Conservation (phyloP, 2,329 filamentous ascomycete species). For the Alternaria sp. region DNA sequence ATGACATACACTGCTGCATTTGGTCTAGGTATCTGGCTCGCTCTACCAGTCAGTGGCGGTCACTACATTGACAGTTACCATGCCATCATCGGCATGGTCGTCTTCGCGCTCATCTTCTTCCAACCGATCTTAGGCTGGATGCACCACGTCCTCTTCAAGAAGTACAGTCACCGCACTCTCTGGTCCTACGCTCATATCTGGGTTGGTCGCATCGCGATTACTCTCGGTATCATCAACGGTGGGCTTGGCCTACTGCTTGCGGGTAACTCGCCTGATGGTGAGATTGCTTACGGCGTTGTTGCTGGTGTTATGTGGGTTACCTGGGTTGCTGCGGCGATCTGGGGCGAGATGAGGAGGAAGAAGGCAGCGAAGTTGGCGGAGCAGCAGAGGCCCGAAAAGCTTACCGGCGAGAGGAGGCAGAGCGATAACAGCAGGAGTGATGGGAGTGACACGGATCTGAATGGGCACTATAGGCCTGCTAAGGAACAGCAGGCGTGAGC, state of each 20-base stretch:
- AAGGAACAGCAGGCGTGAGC: neutral
- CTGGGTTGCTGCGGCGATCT: conserved; percentile 40
- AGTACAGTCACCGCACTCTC: conserved; percentile 54
- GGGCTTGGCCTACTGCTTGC: conserved; percentile 62
- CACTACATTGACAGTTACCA: conserved; percentile 56
- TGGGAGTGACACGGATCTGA: neutral
- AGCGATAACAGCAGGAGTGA: neutral
- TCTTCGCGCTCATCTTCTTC: conserved; percentile 62
- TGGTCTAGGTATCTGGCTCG: conserved; percentile 56
- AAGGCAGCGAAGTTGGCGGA: neutral
- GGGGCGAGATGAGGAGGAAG: conserved; percentile 41
- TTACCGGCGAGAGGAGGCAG: neutral
- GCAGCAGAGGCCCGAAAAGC: neutral
- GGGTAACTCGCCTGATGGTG: conserved; percentile 42
- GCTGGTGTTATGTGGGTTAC: conserved; percentile 57
- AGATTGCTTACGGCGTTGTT: conserved; percentile 60
- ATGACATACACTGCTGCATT: conserved; percentile 58
- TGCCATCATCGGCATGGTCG: conserved; percentile 63
- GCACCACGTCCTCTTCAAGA: conserved; percentile 62
- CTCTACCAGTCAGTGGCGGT: neutral
- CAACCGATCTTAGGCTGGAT: conserved; percentile 62
- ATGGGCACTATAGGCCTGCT: neutral
- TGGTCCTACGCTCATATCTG: conserved; percentile 63
- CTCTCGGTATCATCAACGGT: conserved; percentile 65
- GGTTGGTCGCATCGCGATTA: conserved; percentile 61